Conservation (phyloP, 2,329 filamentous ascomycete genomes). For the Rasamsonia emersonii region DNA sequence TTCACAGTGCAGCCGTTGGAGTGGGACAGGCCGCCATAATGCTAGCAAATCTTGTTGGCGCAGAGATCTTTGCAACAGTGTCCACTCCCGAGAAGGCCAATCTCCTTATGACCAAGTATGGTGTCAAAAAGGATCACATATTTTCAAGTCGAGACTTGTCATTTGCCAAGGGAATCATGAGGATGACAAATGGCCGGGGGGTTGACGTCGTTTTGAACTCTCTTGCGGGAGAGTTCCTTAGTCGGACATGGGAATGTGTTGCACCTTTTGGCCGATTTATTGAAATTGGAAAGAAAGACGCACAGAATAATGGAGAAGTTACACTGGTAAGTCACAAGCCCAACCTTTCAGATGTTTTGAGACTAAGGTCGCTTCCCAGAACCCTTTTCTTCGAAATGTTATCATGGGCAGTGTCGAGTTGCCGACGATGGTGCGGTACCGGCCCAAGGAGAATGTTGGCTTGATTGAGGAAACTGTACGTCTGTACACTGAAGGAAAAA, state of each 20-base stretch:
- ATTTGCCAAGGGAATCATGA: conserved; percentile 14
- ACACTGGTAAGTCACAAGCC: too few species aligned
- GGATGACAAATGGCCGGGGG: conserved; percentile 13
- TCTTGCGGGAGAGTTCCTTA: conserved; percentile 10
- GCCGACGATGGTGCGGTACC: conserved; percentile 9
- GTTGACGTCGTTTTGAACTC: conserved; percentile 14
- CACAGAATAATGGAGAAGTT: conserved; percentile 7
- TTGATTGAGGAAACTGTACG: conserved; percentile 10
- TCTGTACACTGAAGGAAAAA: conserved; percentile 12
- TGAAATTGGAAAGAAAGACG: conserved; percentile 14
- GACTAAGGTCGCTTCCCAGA: too few species aligned
- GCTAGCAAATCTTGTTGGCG: conserved; percentile 14
- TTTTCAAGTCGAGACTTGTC: conserved; percentile 13
- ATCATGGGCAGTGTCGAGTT: conserved; percentile 13
- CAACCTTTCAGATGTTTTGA: too few species aligned
- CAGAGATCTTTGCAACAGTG: conserved; percentile 17
- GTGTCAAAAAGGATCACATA: conserved; percentile 15
- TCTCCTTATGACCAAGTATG: conserved; percentile 14
- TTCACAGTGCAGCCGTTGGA: conserved; percentile 17
- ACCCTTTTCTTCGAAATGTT: conserved; percentile 12
- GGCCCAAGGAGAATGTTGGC: too few species aligned
- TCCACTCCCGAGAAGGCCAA: conserved; percentile 13
- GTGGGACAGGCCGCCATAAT: conserved; percentile 18
- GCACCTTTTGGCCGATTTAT: conserved; percentile 14
- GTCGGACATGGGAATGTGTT: conserved; percentile 11